Base-by-base conservation (phyloP, 2,329 filamentous ascomycete species). In the Penicillium sp. region DNA sequence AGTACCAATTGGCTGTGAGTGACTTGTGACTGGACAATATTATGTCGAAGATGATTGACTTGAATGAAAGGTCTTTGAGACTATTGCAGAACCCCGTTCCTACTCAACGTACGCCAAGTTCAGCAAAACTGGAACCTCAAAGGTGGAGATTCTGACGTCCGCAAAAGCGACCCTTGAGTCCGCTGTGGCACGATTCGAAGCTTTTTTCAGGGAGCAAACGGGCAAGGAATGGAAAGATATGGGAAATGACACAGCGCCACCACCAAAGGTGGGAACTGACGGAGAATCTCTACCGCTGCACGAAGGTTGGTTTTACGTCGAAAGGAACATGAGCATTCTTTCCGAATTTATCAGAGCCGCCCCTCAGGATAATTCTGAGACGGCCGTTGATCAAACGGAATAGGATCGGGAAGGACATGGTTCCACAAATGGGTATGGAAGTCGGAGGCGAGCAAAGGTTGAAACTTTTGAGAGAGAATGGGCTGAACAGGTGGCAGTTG, bases 51-150 rank as follows among this genome's bases (percentile, higher is more conserved):
- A 34, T 38, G 51, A 34, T 52, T 53, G 41, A 50, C 53, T 46
- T 47, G 10, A 49, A 45, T 53, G 67, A 29, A 58, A 91, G 87
- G 77, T 92, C 47, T 89, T 85, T 74, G 84, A 90, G 69, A 88
- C 86, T 5, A 79, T 83, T 55, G 74, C 79, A 10, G 72, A 74
- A 13, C 87, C 87, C 0, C 77, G 75, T 54, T 79, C 82, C 0
- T 92, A 90, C 72, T 81, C 80, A 59, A 82, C 84, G 43, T 82
- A 82, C 7, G 79, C 78, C 44, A 83, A 82, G 50, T 75, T 75
- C 53, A 72, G 63, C 29, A 67, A 71, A 2, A 53, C 59, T 3
- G 71, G 72, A 1, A 66, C 57, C 10, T 66, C 66, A 0, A 61
- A 62, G 9, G 58, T 69, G 1, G 65, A 75, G 10, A 65, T 72